Evolutionary conservation across 192 early-diverging fungal genomes (phyloP), one percentile per base, ranked within the genome.

Genomic region (Linnemannia zychae): DNA sequence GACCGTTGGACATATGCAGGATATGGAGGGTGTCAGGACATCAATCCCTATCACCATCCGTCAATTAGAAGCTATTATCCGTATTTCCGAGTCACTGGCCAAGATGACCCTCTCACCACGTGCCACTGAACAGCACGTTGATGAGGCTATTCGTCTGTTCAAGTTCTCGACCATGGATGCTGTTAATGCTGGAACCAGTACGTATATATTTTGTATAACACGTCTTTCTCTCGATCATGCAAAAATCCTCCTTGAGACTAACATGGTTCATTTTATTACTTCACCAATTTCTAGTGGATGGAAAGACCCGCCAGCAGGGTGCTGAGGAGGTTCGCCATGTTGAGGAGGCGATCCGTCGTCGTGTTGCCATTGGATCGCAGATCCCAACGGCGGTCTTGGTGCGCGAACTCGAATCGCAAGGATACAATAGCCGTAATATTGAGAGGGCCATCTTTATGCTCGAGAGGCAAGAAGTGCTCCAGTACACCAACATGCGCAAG

Each of bases 21-120:
- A 92, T 71, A 90, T 95, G 72, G 93, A 89, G 28, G 88, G 92
- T 40, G 91, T 91, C 75, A 88, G 95, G 72, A 94, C 94, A 11
- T 95, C 96, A 31, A 98, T 99, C 71, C 99, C 99, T 1, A 99
- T 99, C 83, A 99, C 99, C 15, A 93, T 99, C 76, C 94, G 95
- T 87, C 98, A 99, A 90, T 89, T 99, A 75, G 99, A 99, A 89
- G 99, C 99, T 60, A 98, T 99, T 80, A 94, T 99, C 76, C 97
- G 99, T 81, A 97, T 99, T 57, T 95, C 99, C 34, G 99, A 99
- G 89, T 95, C 99, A 18, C 89, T 99, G 67, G 99, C 99, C 74
- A 99, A 99, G 77, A 95, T 99, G 89, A 92, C 93, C 28, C 91
- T 99, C 13, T 93, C 94, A 31, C 93, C 96, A 12, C 90, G 93